Conservation (phyloP, 164 flowering plant species). For the Malania oleifera region DNA sequence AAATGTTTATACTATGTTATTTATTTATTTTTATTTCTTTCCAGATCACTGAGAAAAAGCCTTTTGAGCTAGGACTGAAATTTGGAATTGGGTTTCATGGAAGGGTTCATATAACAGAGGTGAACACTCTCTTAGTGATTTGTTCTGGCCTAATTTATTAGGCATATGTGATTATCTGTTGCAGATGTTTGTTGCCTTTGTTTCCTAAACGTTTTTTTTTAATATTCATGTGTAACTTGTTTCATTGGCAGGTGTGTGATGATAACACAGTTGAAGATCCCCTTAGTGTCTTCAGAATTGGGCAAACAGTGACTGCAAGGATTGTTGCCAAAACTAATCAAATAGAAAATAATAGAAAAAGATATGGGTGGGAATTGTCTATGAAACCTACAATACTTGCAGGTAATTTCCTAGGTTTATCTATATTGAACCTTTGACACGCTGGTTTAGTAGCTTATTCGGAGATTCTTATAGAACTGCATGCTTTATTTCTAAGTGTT, state of each 20-base stretch:
- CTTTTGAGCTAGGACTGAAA: slow-evolving; percentile 68
- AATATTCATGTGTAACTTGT: neutral
- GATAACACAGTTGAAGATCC: slow-evolving; percentile 44
- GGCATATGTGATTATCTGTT: slow-evolving; percentile 2
- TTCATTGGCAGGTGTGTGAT: slow-evolving; percentile 44
- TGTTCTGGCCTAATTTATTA: neutral
- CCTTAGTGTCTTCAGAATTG: slow-evolving; percentile 56
- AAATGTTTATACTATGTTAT: neutral
- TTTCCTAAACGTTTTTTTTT: neutral
- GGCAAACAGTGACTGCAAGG: slow-evolving; percentile 67
- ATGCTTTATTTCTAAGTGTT: neutral
- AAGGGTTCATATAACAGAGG: slow-evolving; percentile 92
- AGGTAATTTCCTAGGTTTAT: slow-evolving; percentile 43
- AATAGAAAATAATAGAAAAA: slow-evolving; percentile 28
- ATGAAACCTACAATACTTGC: slow-evolving; percentile 52
- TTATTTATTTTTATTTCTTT: slow-evolving; percentile 4
- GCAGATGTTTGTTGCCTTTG: neutral
- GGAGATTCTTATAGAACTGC: neutral
- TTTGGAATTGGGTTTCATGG: slow-evolving; percentile 79
- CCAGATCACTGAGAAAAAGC: slow-evolving; percentile 77
- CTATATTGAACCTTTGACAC: neutral
- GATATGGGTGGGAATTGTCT: slow-evolving; percentile 71
- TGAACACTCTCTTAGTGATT: slow-evolving; percentile 11
- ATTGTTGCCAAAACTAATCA: slow-evolving; percentile 45
- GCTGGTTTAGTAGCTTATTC: neutral